phyloP scores from a whole-genome alignment of 805 yeast species.

The Candida awuae region DNA sequence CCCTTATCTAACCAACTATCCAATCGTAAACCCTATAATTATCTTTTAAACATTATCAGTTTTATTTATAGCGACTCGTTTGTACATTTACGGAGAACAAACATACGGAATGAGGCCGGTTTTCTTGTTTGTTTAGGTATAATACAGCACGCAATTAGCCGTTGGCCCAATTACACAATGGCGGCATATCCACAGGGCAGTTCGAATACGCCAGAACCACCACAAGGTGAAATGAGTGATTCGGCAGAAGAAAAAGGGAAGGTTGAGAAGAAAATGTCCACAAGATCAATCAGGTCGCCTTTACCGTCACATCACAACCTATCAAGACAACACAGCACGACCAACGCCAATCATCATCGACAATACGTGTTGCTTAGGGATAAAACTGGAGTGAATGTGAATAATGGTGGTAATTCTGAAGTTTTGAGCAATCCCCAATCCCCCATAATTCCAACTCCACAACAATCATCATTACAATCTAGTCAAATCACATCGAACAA shows the following conservation, averaged over 20 bases:
- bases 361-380: constrained; percentile 27
- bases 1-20: no score
- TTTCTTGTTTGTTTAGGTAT: no score
- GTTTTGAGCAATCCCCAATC: no score
- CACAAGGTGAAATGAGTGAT: neutral
- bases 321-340: constrained; percentile 13
- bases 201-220: neutral
- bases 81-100: no score
- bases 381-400: constrained; percentile 11
- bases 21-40: no score
- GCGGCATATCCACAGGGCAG: neutral
- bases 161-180: no score
- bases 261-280: constrained; percentile 9
- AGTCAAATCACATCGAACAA: constrained; percentile 5
- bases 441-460: constrained; percentile 14
- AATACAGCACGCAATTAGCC: no score
- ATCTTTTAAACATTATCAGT: no score
- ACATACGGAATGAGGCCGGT: no score
- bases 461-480: constrained; percentile 10
- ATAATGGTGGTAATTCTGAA: no score
- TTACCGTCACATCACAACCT: constrained; percentile 13
- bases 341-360: constrained; percentile 25
- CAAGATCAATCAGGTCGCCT: constrained; percentile 14
- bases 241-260: neutral
- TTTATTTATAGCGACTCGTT: no score